Evolutionary conservation across 2,329 filamentous ascomycete species (phyloP), one percentile per base, ranked within the genome.

Genomic region (Biscogniauxia marginata): DNA sequence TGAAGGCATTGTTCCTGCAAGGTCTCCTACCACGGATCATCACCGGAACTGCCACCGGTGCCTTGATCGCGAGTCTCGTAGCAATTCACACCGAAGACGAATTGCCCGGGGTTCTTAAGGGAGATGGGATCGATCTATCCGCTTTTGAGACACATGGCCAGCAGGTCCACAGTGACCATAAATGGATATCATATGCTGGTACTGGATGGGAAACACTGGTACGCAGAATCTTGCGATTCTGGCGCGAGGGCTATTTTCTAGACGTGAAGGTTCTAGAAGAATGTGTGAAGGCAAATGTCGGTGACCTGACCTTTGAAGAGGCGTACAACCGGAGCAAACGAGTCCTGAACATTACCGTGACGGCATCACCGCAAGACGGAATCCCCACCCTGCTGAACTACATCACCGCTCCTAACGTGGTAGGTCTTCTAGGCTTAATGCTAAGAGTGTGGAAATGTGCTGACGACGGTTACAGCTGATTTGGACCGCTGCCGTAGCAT

Each of bases 241-340:
- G 87, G 50, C 79, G 79, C 43, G 88, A 93, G 63, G 92, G 92
- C 0, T 91, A 96, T 67, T 89, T 96, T 57, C 81, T 96, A 24
- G 92, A 97, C 70, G 85, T 91, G 3, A 84, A 82, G 44, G 87
- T 96, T 8, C 75, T 98, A 47, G 91, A 96, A 69, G 85, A 93
- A 56, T 93, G 91, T 63, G 88, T 97, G 13, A 83, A 88, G 55
- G 85, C 87, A 13, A 96, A 96, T 63, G 86, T 96, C 13, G 93
- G 92, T 8, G 89, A 96, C 66, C 71, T 96, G 59, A 97, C 93
- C 0, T 98, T 98, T 67, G 91, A 96, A 72, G 93, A 97, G 74
- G 93, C 93, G 0, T 96, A 93, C 68, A 84, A 87, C 51, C 85
- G 86, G 59, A 96, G 91, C 43, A 95, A 95, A 69, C 81, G 91